phyloP scores from a whole-genome alignment of 176 grass and related monocot species.

The Pontederia crassipes region DNA sequence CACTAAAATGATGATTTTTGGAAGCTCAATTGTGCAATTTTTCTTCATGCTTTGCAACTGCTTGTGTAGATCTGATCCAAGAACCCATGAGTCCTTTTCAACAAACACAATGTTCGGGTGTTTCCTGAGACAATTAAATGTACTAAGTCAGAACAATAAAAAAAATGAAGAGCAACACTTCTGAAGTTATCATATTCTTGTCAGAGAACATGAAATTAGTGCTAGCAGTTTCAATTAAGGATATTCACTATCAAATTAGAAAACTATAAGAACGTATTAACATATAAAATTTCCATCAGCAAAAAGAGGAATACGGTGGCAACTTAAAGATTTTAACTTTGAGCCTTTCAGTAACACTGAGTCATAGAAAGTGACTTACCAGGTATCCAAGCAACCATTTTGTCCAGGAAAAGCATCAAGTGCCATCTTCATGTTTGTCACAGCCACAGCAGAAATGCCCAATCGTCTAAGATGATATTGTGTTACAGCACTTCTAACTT shows the following conservation, averaged over 20 bases:
- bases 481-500: slow-evolving; percentile 70
- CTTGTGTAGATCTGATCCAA: slow-evolving; percentile 42
- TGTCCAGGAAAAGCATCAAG: slow-evolving; percentile 48
- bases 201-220: too few species aligned
- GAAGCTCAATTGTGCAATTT: slow-evolving; percentile 28
- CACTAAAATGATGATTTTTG: slow-evolving; percentile 58
- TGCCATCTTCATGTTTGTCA: slow-evolving; percentile 37
- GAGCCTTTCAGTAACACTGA: too few species aligned
- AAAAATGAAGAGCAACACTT: background rate
- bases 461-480: slow-evolving; percentile 79
- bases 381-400: slow-evolving; percentile 25
- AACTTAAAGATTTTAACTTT: too few species aligned
- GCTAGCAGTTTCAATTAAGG: too few species aligned
- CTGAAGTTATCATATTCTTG: background rate
- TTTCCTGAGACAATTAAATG: slow-evolving; percentile 21
- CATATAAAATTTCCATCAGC: too few species aligned
- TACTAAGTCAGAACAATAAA: background rate
- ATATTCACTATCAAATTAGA: too few species aligned
- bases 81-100: slow-evolving; percentile 65
- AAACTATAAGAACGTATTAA: too few species aligned
- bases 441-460: slow-evolving; percentile 57
- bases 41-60: slow-evolving; percentile 27
- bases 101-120: slow-evolving; percentile 44
- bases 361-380: slow-evolving; percentile 32
- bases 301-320: too few species aligned